Percentiles rank a stretch among this genome's conserved stretches.
Conservation (phyloP, 768 basidiomycete genomes). For the Leccinum longicurvipes region DNA sequence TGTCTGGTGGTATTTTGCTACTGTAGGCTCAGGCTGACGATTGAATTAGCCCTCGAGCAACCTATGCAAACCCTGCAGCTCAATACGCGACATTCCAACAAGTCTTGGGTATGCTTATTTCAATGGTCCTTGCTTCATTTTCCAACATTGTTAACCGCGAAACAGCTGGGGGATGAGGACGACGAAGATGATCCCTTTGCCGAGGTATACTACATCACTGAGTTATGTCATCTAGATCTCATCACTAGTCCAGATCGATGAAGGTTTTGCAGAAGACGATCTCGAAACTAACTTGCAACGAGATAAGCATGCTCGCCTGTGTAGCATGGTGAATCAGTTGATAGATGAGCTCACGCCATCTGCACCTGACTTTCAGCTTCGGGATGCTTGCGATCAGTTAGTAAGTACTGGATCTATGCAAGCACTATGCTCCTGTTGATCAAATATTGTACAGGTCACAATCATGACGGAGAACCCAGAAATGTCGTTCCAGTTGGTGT, state of each 20-base stretch:
- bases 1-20: background rate
- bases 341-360: constrained; percentile 84
- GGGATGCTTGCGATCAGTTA: constrained; percentile 84
- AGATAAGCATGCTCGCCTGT: constrained; percentile 89
- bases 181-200: constrained; percentile 98
- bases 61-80: constrained; percentile 76
- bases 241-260: constrained; percentile 64
- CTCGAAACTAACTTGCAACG: constrained; percentile 88
- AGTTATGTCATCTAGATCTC: constrained; percentile 3
- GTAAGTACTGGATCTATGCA: constrained; percentile 41
- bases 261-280: constrained; percentile 89
- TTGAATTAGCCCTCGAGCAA: constrained; percentile 49
- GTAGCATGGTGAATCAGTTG: constrained; percentile 74
- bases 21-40: background rate
- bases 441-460: constrained; percentile 47
- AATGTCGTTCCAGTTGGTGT: constrained; percentile 84
- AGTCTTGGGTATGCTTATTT: constrained; percentile 67
- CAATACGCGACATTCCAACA: constrained; percentile 82
- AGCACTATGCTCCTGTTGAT: background rate
- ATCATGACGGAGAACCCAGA: constrained; percentile 80
- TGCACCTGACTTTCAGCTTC: constrained; percentile 77
- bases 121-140: constrained; percentile 8
- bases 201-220: constrained; percentile 48
- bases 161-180: constrained; percentile 73
- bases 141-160: background rate